These are phyloP conservation scores for Lactarius sanguifluus DNA, from an alignment of 768 basidiomycete species.

Conservation along the genomic window DNA sequence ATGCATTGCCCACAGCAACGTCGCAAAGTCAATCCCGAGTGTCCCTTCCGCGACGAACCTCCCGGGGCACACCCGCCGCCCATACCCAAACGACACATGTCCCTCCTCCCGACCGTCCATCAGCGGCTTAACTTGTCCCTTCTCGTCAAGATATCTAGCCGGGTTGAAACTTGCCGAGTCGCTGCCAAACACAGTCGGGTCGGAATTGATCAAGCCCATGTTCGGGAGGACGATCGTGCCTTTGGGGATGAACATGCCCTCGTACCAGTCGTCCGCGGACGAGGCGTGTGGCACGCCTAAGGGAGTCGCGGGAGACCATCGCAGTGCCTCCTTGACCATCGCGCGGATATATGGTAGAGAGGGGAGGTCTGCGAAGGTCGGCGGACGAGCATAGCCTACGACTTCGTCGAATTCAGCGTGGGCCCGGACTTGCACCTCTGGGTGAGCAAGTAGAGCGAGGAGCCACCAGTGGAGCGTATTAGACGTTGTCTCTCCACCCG, in stretches of 20 bases:
- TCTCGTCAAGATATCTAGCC: not conserved
- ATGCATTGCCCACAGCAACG: not conserved
- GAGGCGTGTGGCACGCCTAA: not conserved
- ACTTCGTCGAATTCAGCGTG: not conserved
- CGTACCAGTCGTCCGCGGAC: not conserved
- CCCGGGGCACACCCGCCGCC: not conserved
- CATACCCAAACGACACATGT: slow-evolving; percentile 1
- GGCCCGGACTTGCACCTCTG: not conserved
- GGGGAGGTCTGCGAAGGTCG: not conserved
- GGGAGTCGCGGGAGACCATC: slow-evolving; percentile 9
- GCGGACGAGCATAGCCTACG: not conserved
- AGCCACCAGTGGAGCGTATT: not conserved
- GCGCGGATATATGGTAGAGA: not conserved
- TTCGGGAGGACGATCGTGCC: slow-evolving; percentile 3
- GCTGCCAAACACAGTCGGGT: not conserved
- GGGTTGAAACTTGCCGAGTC: not conserved
- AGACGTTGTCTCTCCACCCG: not conserved
- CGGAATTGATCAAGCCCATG: not conserved
- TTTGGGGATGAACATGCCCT: not conserved
- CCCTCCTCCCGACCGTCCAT: not conserved
- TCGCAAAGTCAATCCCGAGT: slow-evolving; percentile 4
- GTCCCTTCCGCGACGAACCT: not conserved
- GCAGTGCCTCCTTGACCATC: not conserved
- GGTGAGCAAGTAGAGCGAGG: not conserved
- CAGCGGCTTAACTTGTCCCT: not conserved